Evolutionary conservation across 805 yeast species (phyloP), one percentile per base, ranked within the genome.

Genomic region (Saccharomycopsis oosterbeekiorum): DNA sequence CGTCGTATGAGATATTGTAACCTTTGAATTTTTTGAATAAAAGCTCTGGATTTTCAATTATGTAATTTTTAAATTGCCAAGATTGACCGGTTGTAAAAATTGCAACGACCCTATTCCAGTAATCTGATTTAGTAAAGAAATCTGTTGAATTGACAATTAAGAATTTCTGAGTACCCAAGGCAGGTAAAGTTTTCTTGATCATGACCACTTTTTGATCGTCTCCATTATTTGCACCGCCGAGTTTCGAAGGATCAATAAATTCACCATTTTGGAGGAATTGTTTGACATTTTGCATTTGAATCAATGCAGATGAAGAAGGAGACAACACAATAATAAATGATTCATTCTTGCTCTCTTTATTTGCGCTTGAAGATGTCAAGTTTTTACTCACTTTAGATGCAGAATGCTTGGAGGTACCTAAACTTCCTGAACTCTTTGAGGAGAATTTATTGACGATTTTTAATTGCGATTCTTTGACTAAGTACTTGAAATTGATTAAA

Each of bases 71-170:
- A 75, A 94, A 89, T 75, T 94, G 99, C 99, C 99, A 94, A 60
- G 85, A 79, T 75, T 94, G 99, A 12, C 99, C 99, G 11, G 97
- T 93, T 17, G 97, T 93, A 75, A 94, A 86, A 43, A 94, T 88
- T 0, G 96, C 97, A 57, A 93, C 89, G 1, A 94, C 97, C 62
- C 99, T 81, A 70, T 90, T 96, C 99, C 99, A 94, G 74, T 94
- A 90, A 71, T 94, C 98, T 2, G 97, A 96, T 71, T 92, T 93
- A 26, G 88, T 85, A 74, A 88, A 88, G 74, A 85, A 81, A 59
- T 91, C 96, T 4, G 91, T 90, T 61, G 89, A 88, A 70, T 89
- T 96, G 39, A 92, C 97, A 60, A 94, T 87, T 67, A 91, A 78
- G 68, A 89, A 86, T 55, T 83, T 80, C 58, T 85, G 77, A 24